Evolutionary conservation across 148 eudicot species (phyloP), one percentile per base, ranked within the genome.

Genomic region (Spergularia marina): DNA sequence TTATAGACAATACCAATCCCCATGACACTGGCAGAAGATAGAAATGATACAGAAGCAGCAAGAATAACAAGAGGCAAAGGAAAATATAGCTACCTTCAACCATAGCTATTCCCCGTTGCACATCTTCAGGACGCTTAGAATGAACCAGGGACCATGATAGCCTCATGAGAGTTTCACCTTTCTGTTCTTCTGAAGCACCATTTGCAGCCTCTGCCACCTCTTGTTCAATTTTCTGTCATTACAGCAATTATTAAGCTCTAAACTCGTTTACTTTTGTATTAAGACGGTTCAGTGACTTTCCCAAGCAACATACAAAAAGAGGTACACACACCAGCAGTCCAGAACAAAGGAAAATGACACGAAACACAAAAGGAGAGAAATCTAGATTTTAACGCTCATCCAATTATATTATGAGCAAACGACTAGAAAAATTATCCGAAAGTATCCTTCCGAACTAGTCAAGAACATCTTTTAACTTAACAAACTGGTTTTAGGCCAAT

Each of bases 51-150:
- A 63, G 67, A 63, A 63, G 12, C 18, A 64, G 47, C 67, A 44
- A 18, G 11, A 51, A 51, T 51, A 49, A 21, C 36, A 55, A 12
- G 49, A 5, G 25, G 17, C 18, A 25, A 47, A 44, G 64, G 14
- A 39, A 49, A 66, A 0, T 59, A 17, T 2, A n/a, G 41, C 65
- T 74, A 91, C 98, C 96, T 91, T 91, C 96, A 84, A 93, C 92
- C 98, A 93, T 93, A 54, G 91, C 96, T 53, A 93, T 93, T 57
- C 96, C 98, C 17, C 92, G 91, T 59, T 93, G 94, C 76, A 93
- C 90, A 77, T 93, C 96, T 68, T 88, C 92, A 52, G 91, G 82
- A 74, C 86, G 83, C 68, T 56, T 87, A 53, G 96, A 93, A 83
- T 93, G 96, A 61, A 91, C 89, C 68, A 93, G 91, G 57, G 89